Base-by-base conservation (phyloP, 202 grass and related monocot genomes). In the Sporobolus alterniflorus region DNA sequence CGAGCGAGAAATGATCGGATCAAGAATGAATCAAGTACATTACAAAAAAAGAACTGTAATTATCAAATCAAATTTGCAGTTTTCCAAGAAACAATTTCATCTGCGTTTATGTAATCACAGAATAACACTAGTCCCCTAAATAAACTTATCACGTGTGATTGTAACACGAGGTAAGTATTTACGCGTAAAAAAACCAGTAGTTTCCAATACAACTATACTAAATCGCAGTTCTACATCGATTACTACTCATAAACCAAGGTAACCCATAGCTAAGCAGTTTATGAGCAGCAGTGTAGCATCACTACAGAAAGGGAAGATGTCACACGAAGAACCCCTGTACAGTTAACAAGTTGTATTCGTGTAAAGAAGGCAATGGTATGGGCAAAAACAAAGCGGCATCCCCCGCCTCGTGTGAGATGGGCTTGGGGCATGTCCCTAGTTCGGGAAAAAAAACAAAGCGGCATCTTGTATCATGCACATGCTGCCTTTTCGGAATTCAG, bases 401-500 rank as follows among this genome's bases (percentile, higher is more conserved):
- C n/a, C n/a, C n/a, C n/a, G n/a, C n/a, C n/a, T n/a, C n/a, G n/a
- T n/a, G n/a, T n/a, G n/a, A n/a, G n/a, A n/a, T n/a, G n/a, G n/a
- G n/a, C n/a, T n/a, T n/a, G n/a, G n/a, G n/a, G n/a, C n/a, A n/a
- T n/a, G n/a, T n/a, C n/a, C n/a, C n/a, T n/a, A n/a, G n/a, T n/a
- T n/a, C n/a, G n/a, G n/a, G n/a, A n/a, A n/a, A n/a, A n/a, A n/a
- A n/a, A n/a, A n/a, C n/a, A n/a, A 22, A 46, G 34, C 25, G 50
- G 34, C 71, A 20, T 43, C 30, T 22, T 10, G 2, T 66, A 81
- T 69, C 10, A 72, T 61, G 67, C 55, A 56, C 44, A 75, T 51
- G 57, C 18, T 69, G 59, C 21, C 64, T 75, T 41, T 76, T 57
- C 22, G 71, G 55, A 75, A 61, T 60, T 73, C 43, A 57, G 59